Conservation (phyloP, 1,139 yeast species). For the Zygoascus meyerae region DNA sequence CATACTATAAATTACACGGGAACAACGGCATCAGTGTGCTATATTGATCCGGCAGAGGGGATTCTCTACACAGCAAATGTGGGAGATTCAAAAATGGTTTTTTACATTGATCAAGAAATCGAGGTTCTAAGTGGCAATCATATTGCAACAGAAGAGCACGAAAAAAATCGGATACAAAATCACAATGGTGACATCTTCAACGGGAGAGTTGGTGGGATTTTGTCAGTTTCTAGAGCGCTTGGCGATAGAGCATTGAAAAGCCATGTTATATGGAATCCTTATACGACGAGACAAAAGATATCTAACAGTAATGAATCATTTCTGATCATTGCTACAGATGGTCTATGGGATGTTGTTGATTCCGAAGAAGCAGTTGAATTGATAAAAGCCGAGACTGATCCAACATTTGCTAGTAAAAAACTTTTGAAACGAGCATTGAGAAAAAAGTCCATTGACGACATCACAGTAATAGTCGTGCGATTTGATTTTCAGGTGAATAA, state of each 20-base stretch:
- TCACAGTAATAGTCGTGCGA: slow-evolving; percentile 73
- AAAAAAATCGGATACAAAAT: slow-evolving; percentile 55
- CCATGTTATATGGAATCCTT: slow-evolving; percentile 70
- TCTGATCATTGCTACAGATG: slow-evolving; percentile 85
- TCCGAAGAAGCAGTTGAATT: slow-evolving; percentile 72
- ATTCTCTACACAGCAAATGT: slow-evolving; percentile 74
- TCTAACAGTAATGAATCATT: slow-evolving; percentile 51
- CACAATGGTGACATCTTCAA: slow-evolving; percentile 70
- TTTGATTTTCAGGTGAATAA: too few species aligned
- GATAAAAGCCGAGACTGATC: slow-evolving; percentile 46
- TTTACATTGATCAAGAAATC: slow-evolving; percentile 49
- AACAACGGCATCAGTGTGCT: slow-evolving; percentile 23
- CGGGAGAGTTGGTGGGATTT: slow-evolving; percentile 75
- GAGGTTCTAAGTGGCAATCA: slow-evolving; percentile 74
- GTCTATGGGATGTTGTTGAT: slow-evolving; percentile 83
- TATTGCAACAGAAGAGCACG: slow-evolving; percentile 64
- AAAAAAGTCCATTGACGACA: slow-evolving; percentile 72
- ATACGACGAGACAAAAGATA: slow-evolving; percentile 46
- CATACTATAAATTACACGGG: slow-evolving; percentile 17
- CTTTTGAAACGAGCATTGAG: slow-evolving; percentile 67
- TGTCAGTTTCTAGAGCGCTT: slow-evolving; percentile 77
- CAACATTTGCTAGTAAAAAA: slow-evolving; percentile 57
- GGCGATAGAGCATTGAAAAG: slow-evolving; percentile 83
- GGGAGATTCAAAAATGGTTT: slow-evolving; percentile 74
- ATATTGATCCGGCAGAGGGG: slow-evolving; percentile 12